These are phyloP conservation scores for Beauveria sp. DNA, from an alignment of 2,329 filamentous ascomycete genomes.

Conservation along the genomic window DNA sequence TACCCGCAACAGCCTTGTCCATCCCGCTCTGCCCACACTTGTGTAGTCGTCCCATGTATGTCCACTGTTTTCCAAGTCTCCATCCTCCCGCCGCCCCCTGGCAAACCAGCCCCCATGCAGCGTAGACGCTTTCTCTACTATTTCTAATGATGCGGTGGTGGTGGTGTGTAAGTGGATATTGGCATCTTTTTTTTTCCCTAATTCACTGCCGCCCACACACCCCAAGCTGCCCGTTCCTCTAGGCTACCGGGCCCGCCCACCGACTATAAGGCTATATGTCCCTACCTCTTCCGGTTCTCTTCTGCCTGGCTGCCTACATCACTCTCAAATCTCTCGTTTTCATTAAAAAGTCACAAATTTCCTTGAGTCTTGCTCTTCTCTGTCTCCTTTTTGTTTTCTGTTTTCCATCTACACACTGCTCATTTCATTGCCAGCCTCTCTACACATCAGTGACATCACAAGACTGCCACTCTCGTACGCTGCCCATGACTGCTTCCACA, in stretches of 20 bases:
- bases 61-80: constrained; percentile 15
- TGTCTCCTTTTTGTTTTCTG: neutral
- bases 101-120: neutral
- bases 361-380: neutral
- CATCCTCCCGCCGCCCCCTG: neutral
- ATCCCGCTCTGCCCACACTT: neutral
- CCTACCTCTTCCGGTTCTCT: neutral
- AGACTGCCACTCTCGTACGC: neutral
- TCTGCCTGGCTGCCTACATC: neutral
- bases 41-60: constrained; percentile 20
- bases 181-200: neutral
- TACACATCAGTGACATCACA: neutral
- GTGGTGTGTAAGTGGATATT: neutral
- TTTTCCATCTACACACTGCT: neutral
- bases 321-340: constrained; percentile 9
- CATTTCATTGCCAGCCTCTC: neutral
- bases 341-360: neutral
- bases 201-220: neutral
- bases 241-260: neutral
- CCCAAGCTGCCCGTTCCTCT: neutral
- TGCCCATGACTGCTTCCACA: neutral
- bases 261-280: constrained; percentile 4
- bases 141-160: neutral
- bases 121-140: neutral
- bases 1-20: neutral